Conservation (phyloP, 2,329 filamentous ascomycete species). For the Cladosporium sp. region DNA sequence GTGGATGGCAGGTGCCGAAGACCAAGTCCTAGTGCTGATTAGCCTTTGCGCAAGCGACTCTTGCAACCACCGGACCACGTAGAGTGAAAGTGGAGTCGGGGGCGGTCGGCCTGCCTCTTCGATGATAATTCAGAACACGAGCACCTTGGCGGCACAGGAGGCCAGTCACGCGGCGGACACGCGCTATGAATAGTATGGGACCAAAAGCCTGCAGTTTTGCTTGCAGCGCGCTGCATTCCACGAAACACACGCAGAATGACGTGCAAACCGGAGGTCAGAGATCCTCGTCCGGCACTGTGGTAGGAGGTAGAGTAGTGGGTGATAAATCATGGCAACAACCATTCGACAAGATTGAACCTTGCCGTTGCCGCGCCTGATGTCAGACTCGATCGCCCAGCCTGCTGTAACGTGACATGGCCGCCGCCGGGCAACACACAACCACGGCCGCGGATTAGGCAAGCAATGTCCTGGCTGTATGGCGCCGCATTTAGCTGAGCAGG, state of each 20-base stretch:
- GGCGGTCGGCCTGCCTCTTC: constrained; percentile 8
- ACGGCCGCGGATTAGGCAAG: constrained; percentile 8
- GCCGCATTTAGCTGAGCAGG: background rate
- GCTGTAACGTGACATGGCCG: constrained; percentile 11
- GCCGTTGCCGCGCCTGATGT: constrained; percentile 6
- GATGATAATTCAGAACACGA: constrained; percentile 6
- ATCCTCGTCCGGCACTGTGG: no score
- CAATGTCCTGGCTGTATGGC: background rate
- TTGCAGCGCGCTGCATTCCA: no score
- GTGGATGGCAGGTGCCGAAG: constrained; percentile 9
- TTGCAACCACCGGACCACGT: background rate
- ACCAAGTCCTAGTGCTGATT: constrained; percentile 4
- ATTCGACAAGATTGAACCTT: background rate
- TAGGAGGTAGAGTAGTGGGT: no score
- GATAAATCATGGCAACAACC: background rate
- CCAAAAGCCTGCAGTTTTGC: no score
- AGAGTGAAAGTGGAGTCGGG: constrained; percentile 9
- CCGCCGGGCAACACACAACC: background rate
- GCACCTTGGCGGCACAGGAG: background rate
- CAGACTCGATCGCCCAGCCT: constrained; percentile 7
- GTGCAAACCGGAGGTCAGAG: no score
- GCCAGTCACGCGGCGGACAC: constrained; percentile 6
- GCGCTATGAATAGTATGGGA: constrained; percentile 8
- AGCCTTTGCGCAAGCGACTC: constrained; percentile 13
- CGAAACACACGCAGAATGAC: no score